Base-by-base conservation (phyloP, 148 eudicot genomes). In the Silene latifolia region DNA sequence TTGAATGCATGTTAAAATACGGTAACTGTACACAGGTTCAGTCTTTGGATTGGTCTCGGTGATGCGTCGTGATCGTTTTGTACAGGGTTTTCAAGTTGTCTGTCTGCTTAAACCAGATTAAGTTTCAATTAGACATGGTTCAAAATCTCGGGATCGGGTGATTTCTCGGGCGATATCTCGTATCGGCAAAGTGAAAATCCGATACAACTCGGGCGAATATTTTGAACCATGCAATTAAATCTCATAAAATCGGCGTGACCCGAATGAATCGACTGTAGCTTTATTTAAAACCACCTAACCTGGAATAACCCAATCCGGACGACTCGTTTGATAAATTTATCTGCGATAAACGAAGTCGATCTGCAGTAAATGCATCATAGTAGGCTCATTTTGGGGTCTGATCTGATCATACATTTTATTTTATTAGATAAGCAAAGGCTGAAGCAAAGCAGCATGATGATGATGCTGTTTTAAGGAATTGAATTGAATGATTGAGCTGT, bases 401-500 rank as follows among this genome's bases (percentile, higher is more conserved):
- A 10, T 67, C n/a, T 11, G 58, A 44, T 67, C n/a, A n/a, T n/a
- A n/a, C n/a, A n/a, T n/a, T n/a, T n/a, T n/a, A n/a, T n/a, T n/a
- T n/a, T n/a, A n/a, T n/a, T n/a, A 14, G 57, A 56, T 70, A 25
- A 25, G 61, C 61, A 53, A 53, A 54, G 35, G 39, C 42, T 51
- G 61, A 70, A 13, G 60, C 54, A 51, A 13, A 4, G 39, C 42
- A 51, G 58, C 19, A 68, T 46, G 57, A 68, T 68, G 72, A 44
- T 20, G 46, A 32, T n/a, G 12, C 35, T 66, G 51, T 8, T 39
- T 66, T 23, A 68, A 44, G 54, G 69, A 68, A 68, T 47, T 10
- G 24, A 14, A 68, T 68, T 10, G 24, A 14, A 68, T 68, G 72
- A 68, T 68, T 44, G 12, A 19, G 39, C 19, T 27, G 67, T 24